Base-by-base conservation (phyloP, 768 basidiomycete genomes). In the Kwoniella shandongensis region DNA sequence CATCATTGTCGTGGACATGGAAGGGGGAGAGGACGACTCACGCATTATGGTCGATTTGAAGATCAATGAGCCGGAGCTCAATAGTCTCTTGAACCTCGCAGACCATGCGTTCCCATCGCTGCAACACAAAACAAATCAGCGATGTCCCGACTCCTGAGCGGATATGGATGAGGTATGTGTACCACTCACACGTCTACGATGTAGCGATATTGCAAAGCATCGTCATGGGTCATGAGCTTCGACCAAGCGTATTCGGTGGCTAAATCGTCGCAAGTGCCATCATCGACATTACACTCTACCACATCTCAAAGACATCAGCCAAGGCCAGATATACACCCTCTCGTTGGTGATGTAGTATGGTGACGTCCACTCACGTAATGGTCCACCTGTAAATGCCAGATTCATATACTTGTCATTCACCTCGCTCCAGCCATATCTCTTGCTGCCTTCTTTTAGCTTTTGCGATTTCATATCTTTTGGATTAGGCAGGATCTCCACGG, bases 21-120 rank as follows among this genome's bases (percentile, higher is more conserved):
- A n/a, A 40, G 11, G n/a, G 36, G 3, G 2, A n/a, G 27, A 10
- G 2, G 2, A 13, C 0, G n/a, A 66, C 69, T 67, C 56, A 61
- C 70, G 75, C 65, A 70, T 72, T 54, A 76, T 71, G 5, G 71
- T 73, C 13, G 59, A 44, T 52, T 76, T 76, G 59, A 75, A 69
- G 12, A 76, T 66, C n/a, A 72, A 25, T 13, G 67, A 61, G 1
- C 70, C 68, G 3, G 70, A 63, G 5, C 62, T 57, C 17, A 77
- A 49, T 1, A 74, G 54, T n/a, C 75, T 61, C 42, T 72, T 66
- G 58, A 70, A 72, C 27, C 75, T 55, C 1, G 75, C 75, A 5
- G 71, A 73, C 75, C 75, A 76, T 12, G 75, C 69, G 49, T 76
- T 76, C 0, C 74, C 74, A 42, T 76, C 74, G 17, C 70, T 68